Percentiles rank a stretch among this genome's conserved stretches.
Conservation (phyloP, 805 yeast genomes). For the Wickerhamiella domercqiae region DNA sequence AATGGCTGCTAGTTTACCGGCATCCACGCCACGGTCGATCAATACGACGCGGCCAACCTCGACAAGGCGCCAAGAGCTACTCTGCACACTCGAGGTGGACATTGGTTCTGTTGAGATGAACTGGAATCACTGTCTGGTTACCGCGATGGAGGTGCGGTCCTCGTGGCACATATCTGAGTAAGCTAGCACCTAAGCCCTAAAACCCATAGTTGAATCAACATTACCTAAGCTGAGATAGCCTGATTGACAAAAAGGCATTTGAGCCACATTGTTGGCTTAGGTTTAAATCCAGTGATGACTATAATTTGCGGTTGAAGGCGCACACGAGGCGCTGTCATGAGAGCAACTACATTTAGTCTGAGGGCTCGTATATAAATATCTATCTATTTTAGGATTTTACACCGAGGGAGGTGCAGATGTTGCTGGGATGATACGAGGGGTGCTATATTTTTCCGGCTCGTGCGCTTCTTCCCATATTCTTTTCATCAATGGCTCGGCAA, state of each 20-base stretch:
- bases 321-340: constrained; percentile 9
- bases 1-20: constrained; percentile 84
- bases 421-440: neutral
- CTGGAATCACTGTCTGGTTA: no score
- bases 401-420: no score
- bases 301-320: constrained; percentile 19
- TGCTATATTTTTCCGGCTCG: constrained; percentile 5
- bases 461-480: constrained; percentile 17
- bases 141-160: no score
- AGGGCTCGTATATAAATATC: constrained; percentile 5
- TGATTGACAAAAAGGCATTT: neutral
- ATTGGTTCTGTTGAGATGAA: neutral
- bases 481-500: constrained; percentile 35
- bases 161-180: no score
- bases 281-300: constrained; percentile 17
- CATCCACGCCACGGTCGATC: constrained; percentile 56
- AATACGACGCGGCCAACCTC: constrained; percentile 99
- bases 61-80: constrained; percentile 98
- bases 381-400: neutral
- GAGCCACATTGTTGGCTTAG: constrained; percentile 7
- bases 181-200: no score
- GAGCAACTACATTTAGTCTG: constrained; percentile 12
- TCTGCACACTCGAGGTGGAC: constrained; percentile 60
- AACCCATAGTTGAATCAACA: no score
- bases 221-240: no score